Evolutionary conservation across 1,284 basidiomycete genomes (phyloP), one percentile per base, ranked within the genome.

Genomic region (Kalmanozyma brasiliensis): DNA sequence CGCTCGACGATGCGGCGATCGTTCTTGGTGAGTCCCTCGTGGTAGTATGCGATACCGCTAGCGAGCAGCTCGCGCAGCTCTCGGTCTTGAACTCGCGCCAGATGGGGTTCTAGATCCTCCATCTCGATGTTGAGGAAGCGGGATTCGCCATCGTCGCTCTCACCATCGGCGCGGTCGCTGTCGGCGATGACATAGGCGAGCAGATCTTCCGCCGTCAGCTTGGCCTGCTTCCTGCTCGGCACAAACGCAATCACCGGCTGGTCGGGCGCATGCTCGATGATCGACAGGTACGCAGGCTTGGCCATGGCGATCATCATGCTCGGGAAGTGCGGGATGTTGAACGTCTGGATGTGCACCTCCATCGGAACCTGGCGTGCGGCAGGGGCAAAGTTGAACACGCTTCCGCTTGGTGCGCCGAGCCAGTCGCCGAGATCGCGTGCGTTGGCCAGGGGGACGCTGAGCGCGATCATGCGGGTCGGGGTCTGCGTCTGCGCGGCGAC

Each of bases 221-320:
- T 90, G 80, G 93, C 96, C 83, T 98, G 96, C 70, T 93, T 91
- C 35, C 95, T 87, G 17, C 92, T 94, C 0, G 94, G 91, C 1
- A 98, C 94, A 74, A 98, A 98, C 61, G 91, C 85, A 68, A 98
- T 91, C 63, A 93, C 91, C 0, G 94, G 94, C 74, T 92, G 92
- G 8, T 88, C 87, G 0, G 89, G 87, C 0, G 95, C 90, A 77
- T 95, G 89, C 81, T 99, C 95, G 37, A 90, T 85, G 72, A 98
- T 92, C 24, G 94, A 89, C 14, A 98, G 87, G 81, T 98, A 98
- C 0, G 94, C 92, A 0, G 95, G 96, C 82, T 98, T 98, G 23
- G 94, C 95, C 96, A 98, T 98, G 30, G 94, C 88, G 58, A 98
- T 92, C 95, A 99, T 98, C 52, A 98, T 85, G 0, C 93, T 96